These are phyloP conservation scores for Cercospora zeae-maydis DNA, from an alignment of 2,329 filamentous ascomycete genomes.

Conservation along the genomic window DNA sequence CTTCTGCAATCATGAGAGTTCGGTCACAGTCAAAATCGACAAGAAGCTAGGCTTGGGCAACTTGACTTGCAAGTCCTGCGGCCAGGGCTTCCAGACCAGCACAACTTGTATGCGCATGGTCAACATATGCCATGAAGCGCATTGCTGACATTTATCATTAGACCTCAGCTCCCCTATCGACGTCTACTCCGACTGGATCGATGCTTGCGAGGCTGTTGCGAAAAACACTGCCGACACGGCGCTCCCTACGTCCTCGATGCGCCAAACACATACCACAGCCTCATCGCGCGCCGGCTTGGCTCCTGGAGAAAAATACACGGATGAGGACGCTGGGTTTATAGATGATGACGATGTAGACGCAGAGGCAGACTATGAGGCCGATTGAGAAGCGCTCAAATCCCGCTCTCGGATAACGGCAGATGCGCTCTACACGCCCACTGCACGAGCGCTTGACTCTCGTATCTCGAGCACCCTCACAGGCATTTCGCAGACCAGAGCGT, in stretches of 20 bases:
- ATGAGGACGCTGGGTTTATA: slow-evolving; percentile 37
- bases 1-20: slow-evolving; percentile 97
- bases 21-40: slow-evolving; percentile 85
- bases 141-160: slow-evolving; percentile 39
- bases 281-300: slow-evolving; percentile 24
- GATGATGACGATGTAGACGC: slow-evolving; percentile 37
- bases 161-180: slow-evolving; percentile 88
- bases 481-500: neutral
- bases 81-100: slow-evolving; percentile 85
- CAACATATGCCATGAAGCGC: neutral
- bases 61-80: slow-evolving; percentile 87
- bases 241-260: slow-evolving; percentile 10
- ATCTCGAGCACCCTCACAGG: too few relatives aligned
- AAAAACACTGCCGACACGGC: slow-evolving; percentile 48
- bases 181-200: slow-evolving; percentile 97
- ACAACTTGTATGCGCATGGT: slow-evolving; percentile 71
- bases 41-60: slow-evolving; percentile 86
- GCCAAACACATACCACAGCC: slow-evolving; percentile 11
- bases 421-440: neutral
- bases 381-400: slow-evolving; percentile 15
- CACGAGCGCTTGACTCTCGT: neutral
- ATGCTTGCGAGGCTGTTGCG: slow-evolving; percentile 76
- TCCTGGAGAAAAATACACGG: slow-evolving; percentile 32
- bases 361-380: slow-evolving; percentile 36
- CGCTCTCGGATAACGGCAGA: neutral